These are phyloP conservation scores for Schoenoplectus tabernaemontani DNA, from an alignment of 202 grass and related monocot species.

Conservation along the genomic window DNA sequence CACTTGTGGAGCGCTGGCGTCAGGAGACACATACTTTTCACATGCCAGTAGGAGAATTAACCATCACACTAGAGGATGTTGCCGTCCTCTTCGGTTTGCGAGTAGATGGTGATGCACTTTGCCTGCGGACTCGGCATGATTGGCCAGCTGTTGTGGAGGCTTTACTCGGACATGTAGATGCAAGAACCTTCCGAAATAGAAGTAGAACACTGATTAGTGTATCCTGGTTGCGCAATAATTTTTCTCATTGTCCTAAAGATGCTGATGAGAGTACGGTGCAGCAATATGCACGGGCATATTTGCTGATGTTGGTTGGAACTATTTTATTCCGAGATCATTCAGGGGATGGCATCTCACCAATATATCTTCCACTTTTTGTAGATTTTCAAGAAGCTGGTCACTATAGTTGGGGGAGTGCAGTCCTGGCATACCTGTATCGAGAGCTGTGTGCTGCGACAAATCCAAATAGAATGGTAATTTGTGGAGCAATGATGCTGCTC, in stretches of 20 bases:
- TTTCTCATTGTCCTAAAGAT: slow-evolving; percentile 30
- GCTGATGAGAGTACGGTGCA: slow-evolving; percentile 30
- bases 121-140: not conserved
- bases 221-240: slow-evolving; percentile 33
- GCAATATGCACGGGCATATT: slow-evolving; percentile 34
- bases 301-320: slow-evolving; percentile 36
- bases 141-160: slow-evolving; percentile 20
- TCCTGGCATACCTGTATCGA: slow-evolving; percentile 41
- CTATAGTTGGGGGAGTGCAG: slow-evolving; percentile 40
- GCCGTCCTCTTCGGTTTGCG: slow-evolving; percentile 36
- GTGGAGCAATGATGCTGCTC: slow-evolving; percentile 33
- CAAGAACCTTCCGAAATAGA: slow-evolving; percentile 7
- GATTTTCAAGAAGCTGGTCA: slow-evolving; percentile 34
- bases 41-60: slow-evolving; percentile 36
- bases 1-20: slow-evolving; percentile 37
- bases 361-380: slow-evolving; percentile 21
- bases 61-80: slow-evolving; percentile 45
- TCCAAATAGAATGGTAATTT: slow-evolving; percentile 14
- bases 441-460: slow-evolving; percentile 34
- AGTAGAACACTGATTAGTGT: not conserved
- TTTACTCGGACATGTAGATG: slow-evolving; percentile 24
- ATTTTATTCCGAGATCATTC: not conserved
- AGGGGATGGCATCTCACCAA: not conserved
- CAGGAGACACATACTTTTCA: slow-evolving; percentile 39
- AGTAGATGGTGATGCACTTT: slow-evolving; percentile 28